Evolutionary conservation across 768 basidiomycete genomes (phyloP).

Genomic region (Suillus alpinus): DNA sequence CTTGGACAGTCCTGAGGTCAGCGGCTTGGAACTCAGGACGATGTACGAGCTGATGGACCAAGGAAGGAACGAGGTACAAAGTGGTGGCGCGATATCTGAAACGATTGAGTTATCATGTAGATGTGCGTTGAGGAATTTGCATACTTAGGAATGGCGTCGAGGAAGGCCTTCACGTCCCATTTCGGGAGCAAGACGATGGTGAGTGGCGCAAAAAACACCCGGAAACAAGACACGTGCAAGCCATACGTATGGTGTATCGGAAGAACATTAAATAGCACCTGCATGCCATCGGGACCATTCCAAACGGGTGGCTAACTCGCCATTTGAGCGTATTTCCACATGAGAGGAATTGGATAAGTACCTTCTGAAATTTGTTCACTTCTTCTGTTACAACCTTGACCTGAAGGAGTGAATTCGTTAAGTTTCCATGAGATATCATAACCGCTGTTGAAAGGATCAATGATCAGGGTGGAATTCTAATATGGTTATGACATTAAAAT

Average conservation of each 20-base stretch:
- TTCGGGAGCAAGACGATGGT: constrained; percentile 55
- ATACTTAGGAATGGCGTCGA: constrained; percentile 59
- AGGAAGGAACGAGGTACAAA: constrained; percentile 57
- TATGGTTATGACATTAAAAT: background rate
- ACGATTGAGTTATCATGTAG: background rate
- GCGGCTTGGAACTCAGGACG: constrained; percentile 42
- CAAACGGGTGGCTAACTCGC: constrained; percentile 36
- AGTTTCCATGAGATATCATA: constrained; percentile 72
- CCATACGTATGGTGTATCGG: constrained; percentile 71
- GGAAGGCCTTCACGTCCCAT: constrained; percentile 54
- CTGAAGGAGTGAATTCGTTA: constrained; percentile 46
- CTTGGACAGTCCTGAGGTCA: constrained; percentile 51
- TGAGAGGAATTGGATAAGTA: constrained; percentile 22
- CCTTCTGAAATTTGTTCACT: constrained; percentile 34
- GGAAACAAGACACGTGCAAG: constrained; percentile 51
- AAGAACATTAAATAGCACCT: constrained; percentile 53
- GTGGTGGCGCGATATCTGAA: constrained; percentile 53
- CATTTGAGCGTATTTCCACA: background rate
- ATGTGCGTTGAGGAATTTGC: constrained; percentile 12
- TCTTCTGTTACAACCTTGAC: constrained; percentile 28
- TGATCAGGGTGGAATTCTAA: constrained; percentile 5
- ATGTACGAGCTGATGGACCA: constrained; percentile 63
- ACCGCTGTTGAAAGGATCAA: constrained; percentile 42
- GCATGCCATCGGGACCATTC: constrained; percentile 42
- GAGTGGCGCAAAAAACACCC: constrained; percentile 40